Evolutionary conservation across 176 grass and related monocot species (phyloP), one percentile per base, ranked within the genome.

Genomic region (Triticum turgidum): DNA sequence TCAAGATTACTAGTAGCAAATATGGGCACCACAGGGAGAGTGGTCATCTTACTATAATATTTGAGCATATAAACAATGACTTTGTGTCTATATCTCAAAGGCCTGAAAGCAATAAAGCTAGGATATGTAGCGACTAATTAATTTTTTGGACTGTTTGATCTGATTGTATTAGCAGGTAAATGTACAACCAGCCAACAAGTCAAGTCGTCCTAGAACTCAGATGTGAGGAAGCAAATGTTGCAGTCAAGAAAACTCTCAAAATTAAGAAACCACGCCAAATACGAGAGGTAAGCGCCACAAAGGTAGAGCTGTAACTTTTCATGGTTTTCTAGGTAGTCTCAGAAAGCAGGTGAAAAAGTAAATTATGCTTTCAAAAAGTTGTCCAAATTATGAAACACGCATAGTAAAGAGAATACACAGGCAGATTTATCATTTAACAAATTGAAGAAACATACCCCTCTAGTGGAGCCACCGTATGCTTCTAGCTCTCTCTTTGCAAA

Each of bases 361-460:
- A 77, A 52, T 49, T 37, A 24, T 20, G 62, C 61, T 80, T 11
- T 30, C 5, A 32, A 80, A 67, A 69, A 22, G 8, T 63, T 80
- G 10, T 9, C 11, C 38, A 63, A 76, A 51, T 41, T 81, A n/a
- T 37, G 9, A 63, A 41, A 58, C 58, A 13, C 32, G 3, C 20
- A 3, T 2, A 70, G 29, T 33, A 69, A 69, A 69, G 29, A 73
- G 21, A 74, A 5, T 54, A 54, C 51, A 54, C 51, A 39, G 12
- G 37, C 52, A 21, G 39, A 56, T 20, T 77, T 54, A 33, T 21
- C 20, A 61, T 9, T 65, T 64, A 33, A 47, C 0, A 1, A 11
- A 20, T 67, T 15, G 17, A 64, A 42, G 66, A 42, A 86, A 77
- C 83, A 32, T 89, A 94, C 90, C 67, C 32, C 79, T 87, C 66